These are phyloP conservation scores for Trametes cinnabarina DNA, from an alignment of 768 basidiomycete species.

Conservation along the genomic window DNA sequence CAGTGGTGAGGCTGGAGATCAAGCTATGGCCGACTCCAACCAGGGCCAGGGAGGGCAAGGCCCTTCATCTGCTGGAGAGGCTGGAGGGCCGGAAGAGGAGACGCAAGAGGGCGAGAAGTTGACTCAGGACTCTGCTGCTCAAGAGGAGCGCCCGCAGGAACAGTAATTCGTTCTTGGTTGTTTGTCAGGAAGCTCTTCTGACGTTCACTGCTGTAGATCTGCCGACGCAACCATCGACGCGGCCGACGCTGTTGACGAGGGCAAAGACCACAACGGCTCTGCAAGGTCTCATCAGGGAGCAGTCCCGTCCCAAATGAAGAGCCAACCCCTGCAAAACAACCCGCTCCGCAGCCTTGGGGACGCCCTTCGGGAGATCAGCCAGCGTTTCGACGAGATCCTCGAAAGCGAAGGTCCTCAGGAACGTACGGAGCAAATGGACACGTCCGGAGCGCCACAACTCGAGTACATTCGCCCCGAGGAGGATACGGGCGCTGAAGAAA, in stretches of 20 bases:
- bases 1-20: conserved; percentile 9
- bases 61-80: not conserved
- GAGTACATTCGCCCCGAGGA: conserved; percentile 66
- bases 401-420: conserved; percentile 37
- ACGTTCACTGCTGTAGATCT: not conserved
- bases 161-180: not conserved
- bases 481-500: conserved; percentile 64
- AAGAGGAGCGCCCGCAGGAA: not conserved
- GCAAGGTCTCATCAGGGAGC: conserved; percentile 16
- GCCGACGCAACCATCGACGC: not conserved
- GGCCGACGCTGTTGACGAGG: not conserved
- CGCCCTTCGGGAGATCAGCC: conserved; percentile 73
- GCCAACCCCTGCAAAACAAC: conserved; percentile 42
- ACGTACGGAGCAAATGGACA: conserved; percentile 33
- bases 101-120: not conserved
- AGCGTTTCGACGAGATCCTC: conserved; percentile 82
- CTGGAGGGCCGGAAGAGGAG: not conserved
- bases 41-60: conserved; percentile 11
- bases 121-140: not conserved
- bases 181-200: not conserved
- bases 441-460: conserved; percentile 47
- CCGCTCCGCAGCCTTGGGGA: conserved; percentile 82
- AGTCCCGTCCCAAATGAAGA: conserved; percentile 9
- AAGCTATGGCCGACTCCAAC: conserved; percentile 11
- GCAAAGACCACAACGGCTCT: conserved; percentile 13